Evolutionary conservation across 805 yeast genomes (phyloP).

Genomic region (Ogataea henricii): DNA sequence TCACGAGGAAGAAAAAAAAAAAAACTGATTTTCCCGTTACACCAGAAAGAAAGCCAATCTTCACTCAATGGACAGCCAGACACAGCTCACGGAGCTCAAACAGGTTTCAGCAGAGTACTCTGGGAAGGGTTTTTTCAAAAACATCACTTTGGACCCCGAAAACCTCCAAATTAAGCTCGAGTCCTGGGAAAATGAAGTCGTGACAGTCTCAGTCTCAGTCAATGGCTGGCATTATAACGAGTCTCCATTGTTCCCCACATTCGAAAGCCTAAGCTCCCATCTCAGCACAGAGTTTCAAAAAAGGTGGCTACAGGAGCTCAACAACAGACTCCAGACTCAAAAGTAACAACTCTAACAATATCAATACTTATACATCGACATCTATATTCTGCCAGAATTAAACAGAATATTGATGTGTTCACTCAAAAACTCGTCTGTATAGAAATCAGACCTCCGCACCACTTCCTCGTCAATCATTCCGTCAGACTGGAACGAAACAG

Average conservation of each 20-base stretch:
- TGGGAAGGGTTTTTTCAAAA: slow-evolving; percentile 10
- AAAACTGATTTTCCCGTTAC: not conserved
- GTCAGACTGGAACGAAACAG: slow-evolving; percentile 36
- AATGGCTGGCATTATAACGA: slow-evolving; percentile 32
- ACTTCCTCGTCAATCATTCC: slow-evolving; percentile 69
- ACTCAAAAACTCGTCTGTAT: slow-evolving; percentile 72
- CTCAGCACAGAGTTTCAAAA: slow-evolving; percentile 18
- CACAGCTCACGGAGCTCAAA: slow-evolving; percentile 13
- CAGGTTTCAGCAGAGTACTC: slow-evolving; percentile 20
- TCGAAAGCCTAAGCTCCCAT: slow-evolving; percentile 30
- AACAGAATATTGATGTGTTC: slow-evolving; percentile 79
- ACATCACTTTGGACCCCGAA: not conserved
- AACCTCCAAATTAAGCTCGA: slow-evolving; percentile 2
- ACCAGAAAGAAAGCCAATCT: too few species aligned
- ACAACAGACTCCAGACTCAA: not conserved
- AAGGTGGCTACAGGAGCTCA: slow-evolving; percentile 22
- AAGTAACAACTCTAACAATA: too few species aligned
- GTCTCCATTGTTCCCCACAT: slow-evolving; percentile 27
- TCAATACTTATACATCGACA: slow-evolving; percentile 10
- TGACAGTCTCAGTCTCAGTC: slow-evolving; percentile 20
- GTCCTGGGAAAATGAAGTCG: slow-evolving; percentile 15
- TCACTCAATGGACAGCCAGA: not conserved
- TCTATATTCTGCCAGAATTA: slow-evolving; percentile 51
- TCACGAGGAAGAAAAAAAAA: not conserved
- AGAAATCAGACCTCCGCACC: slow-evolving; percentile 82